A percentile compares a stretch with the other conserved stretches of the same genome.
Conservation (phyloP, 2,329 filamentous ascomycete species). For the Microdochium bolleyi region DNA sequence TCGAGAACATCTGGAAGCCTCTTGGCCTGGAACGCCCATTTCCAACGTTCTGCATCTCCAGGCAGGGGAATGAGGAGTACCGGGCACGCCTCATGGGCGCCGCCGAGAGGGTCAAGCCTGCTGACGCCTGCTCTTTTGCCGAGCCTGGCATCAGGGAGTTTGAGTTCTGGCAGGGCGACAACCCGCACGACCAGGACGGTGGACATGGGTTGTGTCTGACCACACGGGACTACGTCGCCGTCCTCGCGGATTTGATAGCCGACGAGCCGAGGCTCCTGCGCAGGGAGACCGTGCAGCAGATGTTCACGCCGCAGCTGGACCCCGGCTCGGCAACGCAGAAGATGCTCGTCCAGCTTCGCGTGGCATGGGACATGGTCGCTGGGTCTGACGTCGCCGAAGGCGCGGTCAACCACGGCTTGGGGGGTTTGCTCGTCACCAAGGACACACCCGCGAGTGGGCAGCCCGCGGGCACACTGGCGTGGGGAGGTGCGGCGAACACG, state of each 20-base stretch:
- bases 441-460: not conserved
- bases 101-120: not conserved
- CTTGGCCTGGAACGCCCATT: conserved; percentile 11
- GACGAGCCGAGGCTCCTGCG: conserved; percentile 40
- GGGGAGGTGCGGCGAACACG: not conserved
- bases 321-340: conserved; percentile 1
- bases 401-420: not conserved
- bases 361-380: not conserved
- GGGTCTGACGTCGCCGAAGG: not conserved
- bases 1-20: conserved; percentile 11
- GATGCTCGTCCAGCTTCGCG: not conserved
- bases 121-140: conserved; percentile 4
- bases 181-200: conserved; percentile 17
- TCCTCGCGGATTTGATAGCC: conserved; percentile 35
- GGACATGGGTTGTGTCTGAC: conserved; percentile 26
- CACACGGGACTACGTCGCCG: conserved; percentile 30
- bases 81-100: not conserved
- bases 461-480: not conserved
- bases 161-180: conserved; percentile 7
- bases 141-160: conserved; percentile 7
- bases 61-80: conserved; percentile 2
- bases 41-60: conserved; percentile 9
- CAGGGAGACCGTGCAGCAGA: conserved; percentile 26
- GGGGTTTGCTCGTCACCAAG: not conserved
- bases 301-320: conserved; percentile 39